Evolutionary conservation across 2,329 filamentous ascomycete genomes (phyloP).

Genomic region (Amauroascus niger): DNA sequence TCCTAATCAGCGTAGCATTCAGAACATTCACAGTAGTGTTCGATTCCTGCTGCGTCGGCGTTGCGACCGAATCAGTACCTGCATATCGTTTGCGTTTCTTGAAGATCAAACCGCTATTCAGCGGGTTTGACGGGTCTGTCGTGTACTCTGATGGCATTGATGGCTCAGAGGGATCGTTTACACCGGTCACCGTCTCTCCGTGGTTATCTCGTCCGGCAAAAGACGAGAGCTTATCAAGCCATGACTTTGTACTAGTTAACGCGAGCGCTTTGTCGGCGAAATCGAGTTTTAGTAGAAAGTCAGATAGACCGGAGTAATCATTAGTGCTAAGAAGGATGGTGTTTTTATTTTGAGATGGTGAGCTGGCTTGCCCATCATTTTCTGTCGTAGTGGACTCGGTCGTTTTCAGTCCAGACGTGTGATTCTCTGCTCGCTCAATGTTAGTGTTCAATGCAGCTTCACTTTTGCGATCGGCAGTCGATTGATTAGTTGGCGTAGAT

Average conservation of each 20-base stretch:
- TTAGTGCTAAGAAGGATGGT: constrained; percentile 31
- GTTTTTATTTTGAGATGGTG: neutral
- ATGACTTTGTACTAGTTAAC: constrained; percentile 33
- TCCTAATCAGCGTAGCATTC: constrained; percentile 31
- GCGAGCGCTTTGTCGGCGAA: constrained; percentile 34
- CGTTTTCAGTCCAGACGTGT: too few species aligned
- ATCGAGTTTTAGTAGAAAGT: constrained; percentile 35
- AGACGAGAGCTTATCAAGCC: constrained; percentile 35
- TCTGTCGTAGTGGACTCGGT: neutral
- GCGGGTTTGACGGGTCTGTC: constrained; percentile 20
- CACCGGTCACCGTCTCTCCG: constrained; percentile 30
- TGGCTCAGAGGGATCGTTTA: constrained; percentile 3
- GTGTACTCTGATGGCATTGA: neutral
- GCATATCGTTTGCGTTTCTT: constrained; percentile 30
- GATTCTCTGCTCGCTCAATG: neutral
- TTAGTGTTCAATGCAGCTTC: neutral
- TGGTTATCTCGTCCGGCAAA: constrained; percentile 30
- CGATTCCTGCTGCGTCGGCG: neutral
- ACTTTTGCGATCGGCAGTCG: neutral
- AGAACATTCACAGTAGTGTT: constrained; percentile 28
- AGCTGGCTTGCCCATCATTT: neutral
- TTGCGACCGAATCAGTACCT: neutral
- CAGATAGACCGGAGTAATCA: constrained; percentile 34
- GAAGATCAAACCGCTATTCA: constrained; percentile 25
- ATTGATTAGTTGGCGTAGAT: neutral